Evolutionary conservation across 2,329 filamentous ascomycete species (phyloP).

Genomic region (Bisporella sp.): DNA sequence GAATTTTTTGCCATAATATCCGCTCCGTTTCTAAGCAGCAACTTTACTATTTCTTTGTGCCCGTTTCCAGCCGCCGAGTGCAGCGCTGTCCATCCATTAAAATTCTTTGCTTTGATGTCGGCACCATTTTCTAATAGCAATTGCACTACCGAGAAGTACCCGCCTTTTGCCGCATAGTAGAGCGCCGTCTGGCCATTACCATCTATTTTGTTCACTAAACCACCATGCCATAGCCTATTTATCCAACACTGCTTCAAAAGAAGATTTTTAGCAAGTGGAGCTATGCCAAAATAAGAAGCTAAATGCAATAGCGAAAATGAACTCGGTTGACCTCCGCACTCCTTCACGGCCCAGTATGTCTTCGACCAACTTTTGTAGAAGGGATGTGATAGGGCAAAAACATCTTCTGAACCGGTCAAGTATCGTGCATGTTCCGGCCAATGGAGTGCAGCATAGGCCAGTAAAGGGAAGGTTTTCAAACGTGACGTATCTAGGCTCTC

Average conservation of each 20-base stretch:
- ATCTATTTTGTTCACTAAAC: conserved; percentile 5
- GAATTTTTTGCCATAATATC: background rate
- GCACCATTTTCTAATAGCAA: background rate
- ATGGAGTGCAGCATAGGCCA: conserved; percentile 9
- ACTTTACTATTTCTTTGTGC: conserved; percentile 7
- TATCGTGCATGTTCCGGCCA: conserved; percentile 9
- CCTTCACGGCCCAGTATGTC: too few species aligned
- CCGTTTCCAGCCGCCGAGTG: conserved; percentile 8
- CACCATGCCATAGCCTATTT: too few species aligned
- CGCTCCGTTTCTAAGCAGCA: conserved; percentile 4
- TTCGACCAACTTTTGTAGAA: too few species aligned
- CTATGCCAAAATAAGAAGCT: too few species aligned
- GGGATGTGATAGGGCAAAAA: too few species aligned
- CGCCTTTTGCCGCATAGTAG: background rate
- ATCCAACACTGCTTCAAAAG: too few species aligned
- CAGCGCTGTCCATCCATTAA: conserved; percentile 20
- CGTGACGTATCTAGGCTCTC: conserved; percentile 1
- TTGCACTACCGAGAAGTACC: background rate
- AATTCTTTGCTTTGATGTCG: conserved; percentile 2
- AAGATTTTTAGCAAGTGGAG: too few species aligned
- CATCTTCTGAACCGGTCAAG: conserved; percentile 5
- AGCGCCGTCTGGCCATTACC: background rate
- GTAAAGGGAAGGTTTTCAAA: conserved; percentile 9
- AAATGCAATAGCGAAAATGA: too few species aligned
- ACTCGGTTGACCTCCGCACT: too few species aligned